Evolutionary conservation across 345 rosid genomes (phyloP).

Genomic region (Lepidium africanum): DNA sequence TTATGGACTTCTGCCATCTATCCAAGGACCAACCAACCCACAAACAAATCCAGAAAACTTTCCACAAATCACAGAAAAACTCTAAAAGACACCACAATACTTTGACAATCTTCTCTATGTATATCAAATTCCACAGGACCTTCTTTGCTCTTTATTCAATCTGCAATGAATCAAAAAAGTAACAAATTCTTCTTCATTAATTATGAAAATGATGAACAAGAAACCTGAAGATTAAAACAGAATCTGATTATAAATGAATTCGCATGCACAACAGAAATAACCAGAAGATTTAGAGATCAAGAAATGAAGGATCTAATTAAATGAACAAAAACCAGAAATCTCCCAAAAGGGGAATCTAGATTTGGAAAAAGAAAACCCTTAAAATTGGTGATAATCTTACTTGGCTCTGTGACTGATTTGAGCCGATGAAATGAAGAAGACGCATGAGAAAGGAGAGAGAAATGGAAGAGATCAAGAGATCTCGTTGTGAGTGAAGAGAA

Average conservation of each 20-base stretch:
- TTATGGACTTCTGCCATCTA: conserved; percentile 71
- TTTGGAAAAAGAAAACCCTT: conserved; percentile 10
- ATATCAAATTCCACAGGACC: conserved; percentile 15
- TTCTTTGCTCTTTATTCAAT: background rate
- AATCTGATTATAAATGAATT: conserved; percentile 5
- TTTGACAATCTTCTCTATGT: background rate
- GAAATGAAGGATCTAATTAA: background rate
- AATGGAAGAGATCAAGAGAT: conserved; percentile 27
- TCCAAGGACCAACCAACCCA: conserved; percentile 18
- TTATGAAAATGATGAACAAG: background rate
- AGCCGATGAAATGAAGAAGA: conserved; percentile 28
- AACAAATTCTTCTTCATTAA: background rate
- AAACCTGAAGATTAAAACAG: background rate
- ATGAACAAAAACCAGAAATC: background rate
- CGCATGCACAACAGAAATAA: conserved; percentile 13
- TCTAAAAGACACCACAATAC: background rate
- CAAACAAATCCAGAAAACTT: conserved; percentile 4
- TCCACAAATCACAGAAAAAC: background rate
- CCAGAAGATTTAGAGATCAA: background rate
- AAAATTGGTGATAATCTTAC: conserved; percentile 28
- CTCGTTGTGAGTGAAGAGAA: conserved; percentile 13
- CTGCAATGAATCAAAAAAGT: conserved; percentile 13
- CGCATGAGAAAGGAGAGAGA: conserved; percentile 6
- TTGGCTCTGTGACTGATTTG: conserved; percentile 41
- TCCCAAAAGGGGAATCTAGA: conserved; percentile 7